Evolutionary conservation across 768 basidiomycete species (phyloP).

Genomic region (Kondoa subrosea): DNA sequence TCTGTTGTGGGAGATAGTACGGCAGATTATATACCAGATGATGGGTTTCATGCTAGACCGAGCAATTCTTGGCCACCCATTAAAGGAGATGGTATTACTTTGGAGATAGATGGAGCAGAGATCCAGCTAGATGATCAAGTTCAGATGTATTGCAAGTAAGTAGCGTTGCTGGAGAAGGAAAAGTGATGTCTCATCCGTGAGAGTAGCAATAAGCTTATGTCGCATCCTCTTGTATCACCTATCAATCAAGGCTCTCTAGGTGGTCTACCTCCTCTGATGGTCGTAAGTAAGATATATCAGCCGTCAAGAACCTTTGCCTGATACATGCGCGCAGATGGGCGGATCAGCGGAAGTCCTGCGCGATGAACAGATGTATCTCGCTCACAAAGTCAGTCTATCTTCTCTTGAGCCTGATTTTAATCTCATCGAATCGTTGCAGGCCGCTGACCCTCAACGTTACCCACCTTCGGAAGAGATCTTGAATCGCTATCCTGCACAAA

Average conservation of each 20-base stretch:
- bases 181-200: constrained; percentile 67
- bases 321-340: too few relatives aligned
- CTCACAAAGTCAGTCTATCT: too few relatives aligned
- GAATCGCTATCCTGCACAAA: constrained; percentile 33
- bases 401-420: too few relatives aligned
- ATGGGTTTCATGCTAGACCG: constrained; percentile 16
- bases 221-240: constrained; percentile 64
- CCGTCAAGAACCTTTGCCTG: too few relatives aligned
- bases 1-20: constrained; percentile 68
- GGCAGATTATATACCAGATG: constrained; percentile 39
- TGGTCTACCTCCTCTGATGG: constrained; percentile 66
- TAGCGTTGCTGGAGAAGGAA: constrained; percentile 28
- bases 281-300: constrained; percentile 46
- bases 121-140: constrained; percentile 37
- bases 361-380: constrained; percentile 73
- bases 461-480: constrained; percentile 45
- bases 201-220: constrained; percentile 30
- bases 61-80: constrained; percentile 29
- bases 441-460: constrained; percentile 62
- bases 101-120: constrained; percentile 32
- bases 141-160: constrained; percentile 59
- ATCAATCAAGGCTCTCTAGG: constrained; percentile 61
- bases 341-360: constrained; percentile 80
- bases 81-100: constrained; percentile 19
- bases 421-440: too few relatives aligned